Evolutionary conservation across 345 rosid species (phyloP).

Genomic region (Euphorbia lathyris): DNA sequence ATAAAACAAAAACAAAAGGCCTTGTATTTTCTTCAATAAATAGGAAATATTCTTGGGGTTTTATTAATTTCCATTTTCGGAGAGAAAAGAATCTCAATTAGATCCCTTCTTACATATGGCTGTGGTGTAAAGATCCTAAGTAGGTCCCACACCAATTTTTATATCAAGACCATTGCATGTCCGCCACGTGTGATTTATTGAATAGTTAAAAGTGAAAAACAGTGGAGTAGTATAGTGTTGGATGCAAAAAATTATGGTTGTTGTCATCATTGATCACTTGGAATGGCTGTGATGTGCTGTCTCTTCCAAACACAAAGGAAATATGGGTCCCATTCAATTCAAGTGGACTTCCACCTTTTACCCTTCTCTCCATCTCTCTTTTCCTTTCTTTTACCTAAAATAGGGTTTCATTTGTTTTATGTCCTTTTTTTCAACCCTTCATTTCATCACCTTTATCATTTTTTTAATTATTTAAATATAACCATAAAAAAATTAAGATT

Average conservation of each 20-base stretch:
- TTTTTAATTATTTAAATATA: too few relatives aligned
- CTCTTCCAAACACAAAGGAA: slow-evolving; percentile 37
- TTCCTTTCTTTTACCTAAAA: background rate
- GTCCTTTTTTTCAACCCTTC: too few relatives aligned
- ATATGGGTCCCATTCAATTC: slow-evolving; percentile 8
- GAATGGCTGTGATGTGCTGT: background rate
- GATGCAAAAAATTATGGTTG: too few relatives aligned
- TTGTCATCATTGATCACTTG: slow-evolving; percentile 12
- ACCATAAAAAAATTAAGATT: too few relatives aligned
- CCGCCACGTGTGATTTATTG: slow-evolving; percentile 16
- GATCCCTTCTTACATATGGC: slow-evolving; percentile 23
- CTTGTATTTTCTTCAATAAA: background rate
- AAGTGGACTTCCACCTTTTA: background rate
- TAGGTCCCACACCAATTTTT: slow-evolving; percentile 1
- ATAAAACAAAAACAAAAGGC: background rate
- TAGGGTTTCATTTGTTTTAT: background rate
- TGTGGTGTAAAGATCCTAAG: slow-evolving; percentile 19
- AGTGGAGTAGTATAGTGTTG: too few relatives aligned
- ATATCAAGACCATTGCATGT: slow-evolving; percentile 23
- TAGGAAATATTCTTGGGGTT: too few relatives aligned
- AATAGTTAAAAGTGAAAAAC: background rate
- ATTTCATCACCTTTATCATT: too few relatives aligned
- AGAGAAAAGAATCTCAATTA: slow-evolving; percentile 16
- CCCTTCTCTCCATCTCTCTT: background rate
- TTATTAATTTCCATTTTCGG: background rate